A percentile compares a stretch with the other conserved stretches of the same genome.
Conservation (phyloP, 2,329 filamentous ascomycete genomes). For the Aspergillus fijiensis region DNA sequence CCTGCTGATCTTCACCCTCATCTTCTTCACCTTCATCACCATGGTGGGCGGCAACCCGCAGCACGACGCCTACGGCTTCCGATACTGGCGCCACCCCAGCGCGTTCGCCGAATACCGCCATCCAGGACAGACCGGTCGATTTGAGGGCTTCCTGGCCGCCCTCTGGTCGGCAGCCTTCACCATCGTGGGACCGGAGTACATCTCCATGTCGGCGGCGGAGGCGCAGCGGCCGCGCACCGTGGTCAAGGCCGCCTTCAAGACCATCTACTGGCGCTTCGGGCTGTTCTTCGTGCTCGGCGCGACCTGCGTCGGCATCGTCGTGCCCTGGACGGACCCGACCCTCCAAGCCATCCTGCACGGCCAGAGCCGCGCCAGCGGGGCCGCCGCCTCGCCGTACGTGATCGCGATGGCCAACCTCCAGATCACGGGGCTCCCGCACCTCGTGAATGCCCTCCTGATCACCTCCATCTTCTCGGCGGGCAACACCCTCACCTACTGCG, state of each 20-base stretch:
- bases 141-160: conserved; percentile 59
- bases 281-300: conserved; percentile 71
- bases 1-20: conserved; percentile 63
- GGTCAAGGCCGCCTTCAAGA: conserved; percentile 70
- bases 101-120: conserved; percentile 52
- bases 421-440: conserved; percentile 55
- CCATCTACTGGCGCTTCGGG: conserved; percentile 71
- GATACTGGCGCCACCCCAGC: conserved; percentile 48
- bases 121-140: conserved; percentile 59
- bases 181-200: conserved; percentile 63
- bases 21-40: conserved; percentile 71
- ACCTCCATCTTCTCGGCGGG: conserved; percentile 58
- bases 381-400: conserved; percentile 61
- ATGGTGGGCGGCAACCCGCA: conserved; percentile 76
- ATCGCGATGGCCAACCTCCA: conserved; percentile 60
- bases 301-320: conserved; percentile 65
- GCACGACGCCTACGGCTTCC: conserved; percentile 67
- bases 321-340: conserved; percentile 62
- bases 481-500: conserved; percentile 57
- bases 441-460: conserved; percentile 58
- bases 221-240: conserved; percentile 64
- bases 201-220: conserved; percentile 60
- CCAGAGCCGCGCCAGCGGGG: conserved; percentile 33
- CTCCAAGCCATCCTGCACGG: conserved; percentile 11
- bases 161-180: conserved; percentile 66